phyloP scores from a whole-genome alignment of 495 filamentous ascomycete genomes.

The Podospora sp. region DNA sequence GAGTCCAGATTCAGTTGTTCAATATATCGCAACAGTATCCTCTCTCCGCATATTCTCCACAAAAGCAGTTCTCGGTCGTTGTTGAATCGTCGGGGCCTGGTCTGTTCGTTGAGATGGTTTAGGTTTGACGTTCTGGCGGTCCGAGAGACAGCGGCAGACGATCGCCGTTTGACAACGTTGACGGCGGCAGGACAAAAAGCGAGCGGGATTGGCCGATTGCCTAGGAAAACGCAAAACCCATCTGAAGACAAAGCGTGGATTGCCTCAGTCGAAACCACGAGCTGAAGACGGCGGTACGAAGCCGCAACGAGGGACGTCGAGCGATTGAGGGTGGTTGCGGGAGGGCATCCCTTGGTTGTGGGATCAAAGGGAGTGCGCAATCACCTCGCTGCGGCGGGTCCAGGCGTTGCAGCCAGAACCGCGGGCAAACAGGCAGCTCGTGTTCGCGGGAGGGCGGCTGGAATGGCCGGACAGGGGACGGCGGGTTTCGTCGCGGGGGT shows the following conservation, averaged over 20 bases:
- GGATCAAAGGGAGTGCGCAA: slow-evolving; percentile 4
- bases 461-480: slow-evolving; percentile 8
- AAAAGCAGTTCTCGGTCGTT: neutral
- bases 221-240: neutral
- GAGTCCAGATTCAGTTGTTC: neutral
- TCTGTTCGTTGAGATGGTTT: neutral
- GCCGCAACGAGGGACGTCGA: slow-evolving; percentile 6
- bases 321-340: neutral
- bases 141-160: neutral
- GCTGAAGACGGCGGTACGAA: neutral
- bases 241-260: neutral
- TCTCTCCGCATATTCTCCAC: neutral
- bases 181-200: neutral
- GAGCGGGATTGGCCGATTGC: slow-evolving; percentile 1
- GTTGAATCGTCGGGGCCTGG: neutral
- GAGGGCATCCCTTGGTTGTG: neutral
- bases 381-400: neutral
- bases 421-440: slow-evolving; percentile 4
- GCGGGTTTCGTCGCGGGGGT: neutral
- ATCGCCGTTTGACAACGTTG: neutral
- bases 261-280: neutral
- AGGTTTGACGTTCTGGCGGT: too few relatives aligned
- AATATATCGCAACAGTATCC: neutral
- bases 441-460: slow-evolving; percentile 9
- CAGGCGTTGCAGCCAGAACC: neutral